phyloP scores from a whole-genome alignment of 805 yeast species.

The Hemisphaericaspora nanyangensis region DNA sequence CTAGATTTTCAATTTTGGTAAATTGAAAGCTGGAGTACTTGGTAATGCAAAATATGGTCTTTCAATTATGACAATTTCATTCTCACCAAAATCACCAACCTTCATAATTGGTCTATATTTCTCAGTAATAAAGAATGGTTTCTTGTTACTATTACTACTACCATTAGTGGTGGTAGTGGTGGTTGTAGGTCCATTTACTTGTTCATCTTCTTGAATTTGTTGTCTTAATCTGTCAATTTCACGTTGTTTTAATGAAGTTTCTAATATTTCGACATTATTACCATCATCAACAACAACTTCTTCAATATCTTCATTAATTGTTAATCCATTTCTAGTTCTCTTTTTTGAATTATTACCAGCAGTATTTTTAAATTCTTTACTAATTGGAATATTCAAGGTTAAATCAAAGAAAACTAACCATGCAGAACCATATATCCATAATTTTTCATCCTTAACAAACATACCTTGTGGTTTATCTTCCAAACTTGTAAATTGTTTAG shows the following conservation, averaged over 20 bases:
- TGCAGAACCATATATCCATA: constrained; percentile 86
- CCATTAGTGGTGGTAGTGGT: constrained; percentile 24
- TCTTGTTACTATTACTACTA: constrained; percentile 14
- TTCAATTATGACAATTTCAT: constrained; percentile 71
- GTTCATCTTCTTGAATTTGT: constrained; percentile 37
- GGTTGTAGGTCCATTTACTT: constrained; percentile 17
- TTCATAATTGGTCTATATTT: constrained; percentile 71
- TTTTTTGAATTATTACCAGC: constrained; percentile 25
- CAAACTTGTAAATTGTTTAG: constrained; percentile 53
- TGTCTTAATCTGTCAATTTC: constrained; percentile 32
- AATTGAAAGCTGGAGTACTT: constrained; percentile 60
- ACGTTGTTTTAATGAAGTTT: constrained; percentile 25
- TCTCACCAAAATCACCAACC: constrained; percentile 50
- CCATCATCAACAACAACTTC: constrained; percentile 19
- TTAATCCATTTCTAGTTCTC: constrained; percentile 42
- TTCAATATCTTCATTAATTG: constrained; percentile 25
- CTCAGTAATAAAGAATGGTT: constrained; percentile 69
- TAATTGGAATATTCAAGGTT: constrained; percentile 49
- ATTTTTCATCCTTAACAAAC: constrained; percentile 46
- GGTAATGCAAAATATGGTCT: constrained; percentile 61
- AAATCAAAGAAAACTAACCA: constrained; percentile 80
- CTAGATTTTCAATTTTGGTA: constrained; percentile 51
- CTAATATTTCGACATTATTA: constrained; percentile 24
- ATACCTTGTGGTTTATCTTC: constrained; percentile 73
- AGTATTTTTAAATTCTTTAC: constrained; percentile 24